Conservation (phyloP, 2,329 filamentous ascomycete species). For the Paramyrothecium roridum region DNA sequence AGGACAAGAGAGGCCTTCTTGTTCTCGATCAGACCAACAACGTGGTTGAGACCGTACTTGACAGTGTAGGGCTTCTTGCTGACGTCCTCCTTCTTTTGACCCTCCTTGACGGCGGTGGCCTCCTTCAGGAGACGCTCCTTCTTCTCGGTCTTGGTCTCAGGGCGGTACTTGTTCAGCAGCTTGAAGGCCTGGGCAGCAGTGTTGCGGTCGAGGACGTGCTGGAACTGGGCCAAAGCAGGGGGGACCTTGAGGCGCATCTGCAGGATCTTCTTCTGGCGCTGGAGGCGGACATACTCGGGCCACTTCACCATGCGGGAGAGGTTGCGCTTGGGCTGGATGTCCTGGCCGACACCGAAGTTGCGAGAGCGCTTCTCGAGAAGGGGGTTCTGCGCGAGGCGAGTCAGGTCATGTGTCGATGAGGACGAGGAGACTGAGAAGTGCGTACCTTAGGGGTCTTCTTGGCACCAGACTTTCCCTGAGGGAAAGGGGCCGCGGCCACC, state of each 20-base stretch:
- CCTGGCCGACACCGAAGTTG: slow-evolving; percentile 99
- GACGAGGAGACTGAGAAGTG: slow-evolving; percentile 23
- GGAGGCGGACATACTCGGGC: slow-evolving; percentile 98
- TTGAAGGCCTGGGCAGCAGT: slow-evolving; percentile 96
- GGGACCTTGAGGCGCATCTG: slow-evolving; percentile 98
- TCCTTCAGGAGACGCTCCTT: slow-evolving; percentile 99
- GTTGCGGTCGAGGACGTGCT: slow-evolving; percentile 94
- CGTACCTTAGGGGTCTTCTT: slow-evolving; percentile 98
- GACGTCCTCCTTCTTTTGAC: slow-evolving; percentile 99
- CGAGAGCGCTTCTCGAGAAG: slow-evolving; percentile 96
- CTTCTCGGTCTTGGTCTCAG: slow-evolving; percentile 99
- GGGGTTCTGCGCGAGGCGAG: slow-evolving; percentile 68
- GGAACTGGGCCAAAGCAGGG: slow-evolving; percentile 95
- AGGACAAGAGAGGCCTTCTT: slow-evolving; percentile 99
- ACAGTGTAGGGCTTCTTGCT: slow-evolving; percentile 99
- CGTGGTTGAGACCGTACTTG: slow-evolving; percentile 99
- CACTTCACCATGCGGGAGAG: slow-evolving; percentile 98
- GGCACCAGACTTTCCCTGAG: slow-evolving; percentile 81
- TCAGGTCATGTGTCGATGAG: neutral
- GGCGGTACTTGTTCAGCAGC: slow-evolving; percentile 99
- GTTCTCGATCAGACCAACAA: slow-evolving; percentile 95
- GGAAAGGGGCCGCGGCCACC: slow-evolving; percentile 94
- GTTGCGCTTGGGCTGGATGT: slow-evolving; percentile 96
- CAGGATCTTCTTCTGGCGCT: slow-evolving; percentile 92
- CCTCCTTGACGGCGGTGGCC: slow-evolving; percentile 94